Base-by-base conservation (phyloP, 2,329 filamentous ascomycete genomes). In the Xylaria digitata region DNA sequence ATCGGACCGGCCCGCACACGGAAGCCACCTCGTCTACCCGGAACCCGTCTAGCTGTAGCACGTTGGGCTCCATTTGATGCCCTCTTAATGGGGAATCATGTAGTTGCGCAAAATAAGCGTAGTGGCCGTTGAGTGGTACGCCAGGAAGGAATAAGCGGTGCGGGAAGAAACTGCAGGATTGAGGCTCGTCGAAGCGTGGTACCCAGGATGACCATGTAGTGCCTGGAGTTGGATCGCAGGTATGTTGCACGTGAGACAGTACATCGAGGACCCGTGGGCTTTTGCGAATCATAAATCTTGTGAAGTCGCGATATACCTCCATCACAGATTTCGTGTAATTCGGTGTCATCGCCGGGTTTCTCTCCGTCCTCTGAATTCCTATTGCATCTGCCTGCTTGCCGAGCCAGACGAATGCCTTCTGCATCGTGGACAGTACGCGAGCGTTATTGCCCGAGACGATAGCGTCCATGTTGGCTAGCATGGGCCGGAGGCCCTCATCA, bases 281-380 rank as follows among this genome's bases (percentile, higher is more conserved):
- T 45, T 61, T 54, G 37, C 58, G 48, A 45, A 61, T 34, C 58
- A 61, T 54, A 15, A 54, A 61, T n/a, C 58, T 37, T 4, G 58
- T 61, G 19, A 61, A 61, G 34, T 61, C 58, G 5, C 49, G 58
- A 7, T 61, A 54, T 45, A 61, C 58, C 30, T 61, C 58, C 26
- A 53, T 45, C 26, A 61, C 58, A 26, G 49, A 11, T 26, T 61
- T 61, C n/a, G 49, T 61, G 30, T 61, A 61, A 37, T 53, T 54
- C n/a, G 58, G 48, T 1, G 48, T 46, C 49, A 61, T 61, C 40
- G 58, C 58, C 23, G 58, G 58, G 49, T 61, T 61, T 3, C 49
- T 40, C 46, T 46, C 49, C 6, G 26, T 46, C 37, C 58, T 54
- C 21, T 54, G 23, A n/a, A 54, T 11, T n/a, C 48, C 48, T 13